phyloP scores from a whole-genome alignment of 163 green algal species.

The Chloromonas sp. region DNA sequence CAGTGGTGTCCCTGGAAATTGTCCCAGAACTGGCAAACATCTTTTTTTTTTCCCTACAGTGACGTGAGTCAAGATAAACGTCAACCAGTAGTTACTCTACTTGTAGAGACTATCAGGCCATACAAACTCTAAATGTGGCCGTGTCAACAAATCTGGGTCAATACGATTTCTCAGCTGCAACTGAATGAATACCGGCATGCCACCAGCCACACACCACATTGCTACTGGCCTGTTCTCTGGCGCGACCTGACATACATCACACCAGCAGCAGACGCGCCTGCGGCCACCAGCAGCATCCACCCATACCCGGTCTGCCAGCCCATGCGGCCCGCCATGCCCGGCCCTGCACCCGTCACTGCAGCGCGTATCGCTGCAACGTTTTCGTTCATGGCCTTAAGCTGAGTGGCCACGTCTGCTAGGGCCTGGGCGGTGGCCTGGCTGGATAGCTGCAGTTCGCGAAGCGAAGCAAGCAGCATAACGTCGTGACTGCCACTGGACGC shows the following conservation, averaged over 20 bases:
- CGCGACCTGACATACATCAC: neutral
- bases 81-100: no score
- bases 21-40: no score
- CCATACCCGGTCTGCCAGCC: neutral
- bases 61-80: no score
- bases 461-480: neutral
- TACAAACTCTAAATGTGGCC: no score
- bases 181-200: no score
- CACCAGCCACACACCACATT: no score
- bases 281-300: constrained; percentile 1
- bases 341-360: neutral
- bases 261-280: neutral
- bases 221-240: no score
- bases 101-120: no score
- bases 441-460: neutral
- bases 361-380: neutral
- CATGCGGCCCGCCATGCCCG: neutral
- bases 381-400: neutral
- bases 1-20: no score
- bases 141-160: no score
- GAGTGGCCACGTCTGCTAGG: neutral
- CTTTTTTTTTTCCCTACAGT: no score
- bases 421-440: neutral
- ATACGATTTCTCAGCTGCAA: no score
- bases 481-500: neutral